Evolutionary conservation across 2,329 filamentous ascomycete genomes (phyloP).

Genomic region (Claviceps africana): DNA sequence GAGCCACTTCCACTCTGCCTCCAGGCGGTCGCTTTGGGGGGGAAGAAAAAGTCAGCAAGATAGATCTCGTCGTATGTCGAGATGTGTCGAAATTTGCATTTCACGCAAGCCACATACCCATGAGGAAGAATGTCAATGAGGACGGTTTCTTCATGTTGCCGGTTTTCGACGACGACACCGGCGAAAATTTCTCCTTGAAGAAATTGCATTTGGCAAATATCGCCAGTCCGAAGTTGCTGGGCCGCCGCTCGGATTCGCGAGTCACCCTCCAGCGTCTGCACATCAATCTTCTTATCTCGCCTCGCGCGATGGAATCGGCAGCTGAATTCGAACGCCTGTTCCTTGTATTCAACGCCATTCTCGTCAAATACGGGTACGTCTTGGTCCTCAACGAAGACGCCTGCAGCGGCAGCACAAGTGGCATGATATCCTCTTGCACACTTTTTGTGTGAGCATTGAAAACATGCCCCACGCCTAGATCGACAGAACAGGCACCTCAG

Average conservation of each 20-base stretch:
- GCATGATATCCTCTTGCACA: constrained; percentile 89
- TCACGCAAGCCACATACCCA: constrained; percentile 43
- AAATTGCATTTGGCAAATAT: constrained; percentile 79
- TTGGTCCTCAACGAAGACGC: constrained; percentile 80
- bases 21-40: constrained; percentile 49
- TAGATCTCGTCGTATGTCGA: no score
- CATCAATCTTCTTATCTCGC: constrained; percentile 61
- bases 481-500: constrained; percentile 93
- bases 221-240: constrained; percentile 51
- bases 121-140: constrained; percentile 74
- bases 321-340: constrained; percentile 82
- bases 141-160: constrained; percentile 57
- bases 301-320: constrained; percentile 90
- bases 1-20: constrained; percentile 77
- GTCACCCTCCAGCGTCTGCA: constrained; percentile 55
- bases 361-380: constrained; percentile 77
- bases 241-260: constrained; percentile 55
- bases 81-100: background rate
- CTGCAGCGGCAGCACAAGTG: constrained; percentile 82
- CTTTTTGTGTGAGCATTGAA: constrained; percentile 92
- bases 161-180: constrained; percentile 74
- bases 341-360: constrained; percentile 82
- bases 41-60: constrained; percentile 24
- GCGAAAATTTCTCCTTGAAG: constrained; percentile 79
- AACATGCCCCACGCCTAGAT: constrained; percentile 87